Percentiles rank a stretch among this genome's conserved stretches.
Conservation (phyloP, 2,329 filamentous ascomycete genomes). For the Eutypella sp. region DNA sequence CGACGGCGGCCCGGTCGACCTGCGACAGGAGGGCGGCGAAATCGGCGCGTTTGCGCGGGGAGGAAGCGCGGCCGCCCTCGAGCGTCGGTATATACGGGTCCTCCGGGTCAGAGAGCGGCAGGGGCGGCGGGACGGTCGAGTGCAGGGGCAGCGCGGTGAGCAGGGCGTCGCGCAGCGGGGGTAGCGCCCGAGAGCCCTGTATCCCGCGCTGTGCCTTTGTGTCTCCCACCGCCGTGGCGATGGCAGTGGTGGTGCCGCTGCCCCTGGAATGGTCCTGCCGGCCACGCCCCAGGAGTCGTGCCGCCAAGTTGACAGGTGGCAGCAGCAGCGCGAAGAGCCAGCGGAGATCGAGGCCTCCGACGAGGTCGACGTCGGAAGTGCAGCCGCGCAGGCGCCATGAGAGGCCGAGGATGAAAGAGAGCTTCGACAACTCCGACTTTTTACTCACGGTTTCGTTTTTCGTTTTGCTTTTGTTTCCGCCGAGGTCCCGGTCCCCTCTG, state of each 20-base stretch:
- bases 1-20: slow-evolving; percentile 14
- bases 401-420: slow-evolving; percentile 16
- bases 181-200: background rate
- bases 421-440: slow-evolving; percentile 8
- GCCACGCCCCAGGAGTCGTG: background rate
- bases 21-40: slow-evolving; percentile 15
- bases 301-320: background rate
- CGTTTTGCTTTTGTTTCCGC: slow-evolving; percentile 8
- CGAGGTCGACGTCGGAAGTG: slow-evolving; percentile 17
- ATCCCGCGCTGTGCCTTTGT: background rate
- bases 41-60: slow-evolving; percentile 6
- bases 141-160: background rate
- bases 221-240: background rate
- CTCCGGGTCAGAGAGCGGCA: too few relatives aligned
- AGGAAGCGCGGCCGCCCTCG: too few relatives aligned
- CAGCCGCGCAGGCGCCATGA: slow-evolving; percentile 10
- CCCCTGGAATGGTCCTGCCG: too few relatives aligned
- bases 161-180: background rate
- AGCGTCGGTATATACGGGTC: too few relatives aligned
- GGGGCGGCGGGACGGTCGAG: background rate
- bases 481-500: background rate
- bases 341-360: slow-evolving; percentile 12
- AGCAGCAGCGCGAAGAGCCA: background rate
- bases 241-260: too few relatives aligned
- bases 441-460: slow-evolving; percentile 11